A percentile compares a stretch with the other conserved stretches of the same genome.
Evolutionary conservation across 2,329 filamentous ascomycete genomes (phyloP).

Genomic region (Scolecobasidium constrictum): DNA sequence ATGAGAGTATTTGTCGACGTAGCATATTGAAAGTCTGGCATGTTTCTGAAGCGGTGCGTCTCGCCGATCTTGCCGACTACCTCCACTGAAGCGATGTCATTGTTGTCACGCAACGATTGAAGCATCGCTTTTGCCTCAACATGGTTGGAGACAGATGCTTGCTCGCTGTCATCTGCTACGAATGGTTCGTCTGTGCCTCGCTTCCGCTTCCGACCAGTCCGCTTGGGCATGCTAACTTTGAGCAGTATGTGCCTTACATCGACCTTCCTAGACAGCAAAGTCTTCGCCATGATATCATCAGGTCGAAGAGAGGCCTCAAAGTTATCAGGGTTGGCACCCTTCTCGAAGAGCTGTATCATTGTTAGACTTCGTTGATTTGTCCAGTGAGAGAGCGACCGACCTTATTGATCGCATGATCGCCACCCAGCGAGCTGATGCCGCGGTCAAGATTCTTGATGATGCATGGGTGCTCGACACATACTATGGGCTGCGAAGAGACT

Average conservation of each 20-base stretch:
- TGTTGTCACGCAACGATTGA: conserved; percentile 60
- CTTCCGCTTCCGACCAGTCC: conserved; percentile 79
- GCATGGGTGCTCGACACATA: conserved; percentile 57
- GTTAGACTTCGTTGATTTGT: conserved; percentile 12
- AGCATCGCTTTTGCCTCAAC: conserved; percentile 32
- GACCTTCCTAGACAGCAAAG: conserved; percentile 65
- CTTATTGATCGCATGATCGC: conserved; percentile 41
- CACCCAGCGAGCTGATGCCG: conserved; percentile 52
- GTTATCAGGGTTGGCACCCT: conserved; percentile 34
- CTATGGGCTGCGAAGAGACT: conserved; percentile 41
- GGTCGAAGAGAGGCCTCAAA: conserved; percentile 67
- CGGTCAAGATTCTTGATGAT: conserved; percentile 54
- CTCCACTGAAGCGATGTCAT: conserved; percentile 54
- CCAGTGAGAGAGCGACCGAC: conserved; percentile 22
- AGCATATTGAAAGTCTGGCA: conserved; percentile 73
- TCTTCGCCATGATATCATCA: conserved; percentile 67
- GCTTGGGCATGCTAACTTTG: conserved; percentile 74
- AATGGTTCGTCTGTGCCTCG: conserved; percentile 62
- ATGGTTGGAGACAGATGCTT: neutral
- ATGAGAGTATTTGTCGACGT: conserved; percentile 59
- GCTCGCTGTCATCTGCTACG: conserved; percentile 10
- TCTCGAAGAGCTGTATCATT: conserved; percentile 31
- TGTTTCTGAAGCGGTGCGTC: conserved; percentile 76
- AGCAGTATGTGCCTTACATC: conserved; percentile 75
- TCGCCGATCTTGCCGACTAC: conserved; percentile 62